phyloP scores from a whole-genome alignment of 257 asterid species.

The Mentha longifolia region DNA sequence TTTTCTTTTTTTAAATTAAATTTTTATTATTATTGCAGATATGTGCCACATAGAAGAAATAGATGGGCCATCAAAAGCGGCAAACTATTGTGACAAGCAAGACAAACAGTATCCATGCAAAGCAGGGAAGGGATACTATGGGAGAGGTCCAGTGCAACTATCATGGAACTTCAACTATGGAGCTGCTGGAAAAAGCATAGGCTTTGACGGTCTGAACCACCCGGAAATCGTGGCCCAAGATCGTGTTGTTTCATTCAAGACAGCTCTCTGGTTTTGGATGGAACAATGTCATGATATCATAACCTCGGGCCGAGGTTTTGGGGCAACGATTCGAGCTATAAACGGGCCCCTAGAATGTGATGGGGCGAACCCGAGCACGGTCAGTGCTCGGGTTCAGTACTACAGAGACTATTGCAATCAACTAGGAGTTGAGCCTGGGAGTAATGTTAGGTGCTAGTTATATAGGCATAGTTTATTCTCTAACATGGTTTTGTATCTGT shows the following conservation, averaged over 20 bases:
- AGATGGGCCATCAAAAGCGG: slow-evolving; percentile 26
- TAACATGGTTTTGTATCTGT: too few relatives aligned
- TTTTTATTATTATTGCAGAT: slow-evolving; percentile 23
- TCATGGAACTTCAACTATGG: slow-evolving; percentile 49
- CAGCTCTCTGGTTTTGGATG: slow-evolving; percentile 51
- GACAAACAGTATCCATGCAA: slow-evolving; percentile 37
- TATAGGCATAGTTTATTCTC: too few relatives aligned
- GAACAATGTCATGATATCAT: slow-evolving; percentile 33
- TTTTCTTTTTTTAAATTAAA: not conserved
- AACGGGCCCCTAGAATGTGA: slow-evolving; percentile 34
- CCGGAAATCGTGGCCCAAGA: slow-evolving; percentile 39
- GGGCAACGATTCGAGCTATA: slow-evolving; percentile 44
- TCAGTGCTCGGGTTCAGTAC: slow-evolving; percentile 30
- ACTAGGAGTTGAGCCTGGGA: slow-evolving; percentile 38
- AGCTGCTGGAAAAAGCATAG: slow-evolving; percentile 37
- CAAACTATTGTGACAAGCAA: slow-evolving; percentile 35
- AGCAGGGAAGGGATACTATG: slow-evolving; percentile 31
- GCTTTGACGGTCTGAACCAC: slow-evolving; percentile 40
- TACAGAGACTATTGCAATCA: slow-evolving; percentile 38
- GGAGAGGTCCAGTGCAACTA: slow-evolving; percentile 44
- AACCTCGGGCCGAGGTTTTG: slow-evolving; percentile 39
- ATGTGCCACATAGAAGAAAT: slow-evolving; percentile 38
- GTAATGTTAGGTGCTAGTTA: slow-evolving; percentile 28
- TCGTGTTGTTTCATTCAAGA: slow-evolving; percentile 31
- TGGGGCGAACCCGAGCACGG: slow-evolving; percentile 25